Evolutionary conservation across 345 rosid genomes (phyloP), one percentile per base, ranked within the genome.

Genomic region (Mallotus nudiflorus): DNA sequence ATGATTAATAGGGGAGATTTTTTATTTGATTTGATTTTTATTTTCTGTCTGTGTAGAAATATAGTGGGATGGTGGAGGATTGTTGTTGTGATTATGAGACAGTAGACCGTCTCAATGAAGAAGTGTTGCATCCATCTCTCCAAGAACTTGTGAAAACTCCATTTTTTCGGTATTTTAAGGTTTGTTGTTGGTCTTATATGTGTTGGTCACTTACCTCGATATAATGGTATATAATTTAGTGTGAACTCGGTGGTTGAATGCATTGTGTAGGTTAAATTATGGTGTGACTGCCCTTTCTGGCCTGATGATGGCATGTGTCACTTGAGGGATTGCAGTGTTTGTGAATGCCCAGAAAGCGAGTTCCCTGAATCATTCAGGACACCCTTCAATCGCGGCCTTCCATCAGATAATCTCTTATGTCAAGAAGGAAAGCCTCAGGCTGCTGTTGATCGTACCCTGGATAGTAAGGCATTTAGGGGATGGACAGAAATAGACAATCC

Each of bases 211-310:
- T 35, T 67, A 15, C 16, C 42, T 4, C 3, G 20, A 19, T 57
- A 55, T 14, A 15, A 2, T 40, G 7, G 50, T 13, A 19, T 49
- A 0, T 40, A 27, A 18, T 52, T 18, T 50, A 42, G 65, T 28
- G 71, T 67, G 75, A 44, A 64, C 37, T 2, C 6, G 10, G 1
- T 19, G 29, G 24, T 12, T 18, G 9, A 29, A 74, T 76, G 0
- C 65, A 51, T 75, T 75, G 54, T 75, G 54, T 71, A 91, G 98
- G 96, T 86, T 76, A 94, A 90, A 79, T 75, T 94, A 67, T 90
- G 96, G 99, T 95, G 99, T 83, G 89, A 95, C 79, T 95, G 99
- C 76, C 97, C 95, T 51, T 91, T 90, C 82, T 90, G 91, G 98
- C 96, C 88, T n/a, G 98, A 90, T 82, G 97, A 94, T 78, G 91